Percentiles rank a stretch among this genome's conserved stretches.
Evolutionary conservation across 352 stramenopile genomes (phyloP).

Genomic region (Phytophthora aleatoria): DNA sequence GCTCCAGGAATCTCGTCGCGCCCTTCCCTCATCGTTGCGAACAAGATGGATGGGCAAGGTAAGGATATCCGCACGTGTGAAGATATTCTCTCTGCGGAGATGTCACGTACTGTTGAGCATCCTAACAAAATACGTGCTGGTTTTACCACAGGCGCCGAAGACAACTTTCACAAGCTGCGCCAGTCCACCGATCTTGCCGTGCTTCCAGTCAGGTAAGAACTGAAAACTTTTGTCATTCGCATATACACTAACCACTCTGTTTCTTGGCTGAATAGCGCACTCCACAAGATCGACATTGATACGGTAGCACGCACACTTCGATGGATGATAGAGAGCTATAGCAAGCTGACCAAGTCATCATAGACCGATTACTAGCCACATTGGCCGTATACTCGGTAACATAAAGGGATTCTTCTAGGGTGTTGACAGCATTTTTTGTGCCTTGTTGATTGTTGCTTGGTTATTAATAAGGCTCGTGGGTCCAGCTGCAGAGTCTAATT

Average conservation of each 20-base stretch:
- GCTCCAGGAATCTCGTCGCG: constrained; percentile 84
- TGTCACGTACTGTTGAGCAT: neutral
- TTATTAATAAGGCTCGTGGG: constrained; percentile 28
- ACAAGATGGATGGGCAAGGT: constrained; percentile 91
- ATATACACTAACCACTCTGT: neutral
- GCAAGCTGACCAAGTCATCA: constrained; percentile 58
- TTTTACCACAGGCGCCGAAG: constrained; percentile 55
- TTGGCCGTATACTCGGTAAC: constrained; percentile 15
- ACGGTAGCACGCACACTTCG: constrained; percentile 71
- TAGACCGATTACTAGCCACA: constrained; percentile 27
- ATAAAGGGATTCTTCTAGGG: constrained; percentile 2
- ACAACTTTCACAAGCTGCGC: constrained; percentile 75
- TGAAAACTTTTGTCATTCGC: neutral
- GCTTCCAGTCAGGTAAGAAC: constrained; percentile 72
- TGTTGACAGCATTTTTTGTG: neutral
- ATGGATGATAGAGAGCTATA: constrained; percentile 73
- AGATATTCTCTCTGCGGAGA: neutral
- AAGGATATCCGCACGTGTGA: constrained; percentile 2
- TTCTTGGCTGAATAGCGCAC: constrained; percentile 43
- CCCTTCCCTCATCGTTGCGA: constrained; percentile 85
- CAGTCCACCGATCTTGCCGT: constrained; percentile 76
- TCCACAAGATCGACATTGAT: constrained; percentile 90
- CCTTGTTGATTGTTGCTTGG: constrained; percentile 5
- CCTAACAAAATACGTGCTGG: constrained; percentile 1
- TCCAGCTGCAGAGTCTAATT: constrained; percentile 6